A percentile compares a stretch with the other conserved stretches of the same genome.
Evolutionary conservation across 345 rosid species (phyloP).

Genomic region (Rubroshorea leprosula): DNA sequence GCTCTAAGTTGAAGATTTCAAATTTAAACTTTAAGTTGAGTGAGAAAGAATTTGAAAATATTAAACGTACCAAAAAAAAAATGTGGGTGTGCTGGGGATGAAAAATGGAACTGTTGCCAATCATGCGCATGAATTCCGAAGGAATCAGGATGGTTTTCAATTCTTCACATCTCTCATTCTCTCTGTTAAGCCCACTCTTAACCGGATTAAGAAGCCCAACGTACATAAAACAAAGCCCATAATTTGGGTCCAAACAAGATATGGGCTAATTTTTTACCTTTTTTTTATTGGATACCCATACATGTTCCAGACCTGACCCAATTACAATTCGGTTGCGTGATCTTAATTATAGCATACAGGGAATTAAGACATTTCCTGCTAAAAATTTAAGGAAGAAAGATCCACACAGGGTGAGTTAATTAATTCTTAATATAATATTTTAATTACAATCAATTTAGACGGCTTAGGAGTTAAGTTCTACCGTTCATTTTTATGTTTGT

Average conservation of each 20-base stretch:
- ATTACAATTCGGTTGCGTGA: not conserved
- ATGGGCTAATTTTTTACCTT: not conserved
- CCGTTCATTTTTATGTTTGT: not conserved
- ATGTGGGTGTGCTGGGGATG: too few species aligned
- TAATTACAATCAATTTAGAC: too few species aligned
- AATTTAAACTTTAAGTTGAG: too few species aligned
- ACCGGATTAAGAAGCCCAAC: not conserved
- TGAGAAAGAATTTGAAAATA: too few species aligned
- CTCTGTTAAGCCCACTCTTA: constrained; percentile 19
- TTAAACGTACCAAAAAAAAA: too few species aligned
- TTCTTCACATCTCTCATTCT: constrained; percentile 54
- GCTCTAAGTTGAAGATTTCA: too few species aligned
- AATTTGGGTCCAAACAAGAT: not conserved
- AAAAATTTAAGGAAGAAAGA: too few species aligned
- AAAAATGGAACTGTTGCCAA: constrained; percentile 51
- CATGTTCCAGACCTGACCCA: not conserved
- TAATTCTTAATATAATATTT: too few species aligned
- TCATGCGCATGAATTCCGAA: constrained; percentile 35
- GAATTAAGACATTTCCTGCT: not conserved
- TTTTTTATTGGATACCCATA: not conserved
- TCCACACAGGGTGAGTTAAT: not conserved
- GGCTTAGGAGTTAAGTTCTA: too few species aligned
- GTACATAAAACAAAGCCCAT: not conserved
- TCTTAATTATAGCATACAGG: not conserved
- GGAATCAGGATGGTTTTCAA: constrained; percentile 42